Evolutionary conservation across 2,329 filamentous ascomycete genomes (phyloP), one percentile per base, ranked within the genome.

Genomic region (Dothiorella sarmentorum): DNA sequence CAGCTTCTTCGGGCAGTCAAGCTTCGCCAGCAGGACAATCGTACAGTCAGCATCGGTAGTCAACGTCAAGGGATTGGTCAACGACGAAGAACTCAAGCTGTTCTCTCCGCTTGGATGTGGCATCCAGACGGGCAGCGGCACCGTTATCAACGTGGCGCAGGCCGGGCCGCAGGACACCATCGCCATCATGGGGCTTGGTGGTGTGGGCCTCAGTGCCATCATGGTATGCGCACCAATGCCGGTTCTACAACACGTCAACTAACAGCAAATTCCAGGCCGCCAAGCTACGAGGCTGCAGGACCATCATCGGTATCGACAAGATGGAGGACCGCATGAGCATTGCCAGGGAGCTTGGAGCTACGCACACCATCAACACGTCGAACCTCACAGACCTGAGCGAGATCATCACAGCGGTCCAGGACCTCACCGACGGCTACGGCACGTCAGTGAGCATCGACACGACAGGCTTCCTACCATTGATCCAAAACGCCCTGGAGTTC

Each of bases 1-100:
- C 3, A 63, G 62, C 7, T 83, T 82, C 67, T 81, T 80, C 65
- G 78, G 78, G 1, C 77, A 80, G 59, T 76, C 72, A 1, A 78
- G 76, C 45, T 79, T 78, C 60, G 70, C 77, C 1, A 69, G 63
- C 59, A 64, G 70, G 42, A 73, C 70, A 5, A 65, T 78, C 17
- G 76, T 76, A 0, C 69, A 70, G 51, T 69, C 74, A 42, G 72
- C 65, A 22, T 73, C 69, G 3, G 69, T 77, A 11, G 69, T 79
- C 22, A 80, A 79, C 58, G 77, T 75, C 3, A 69, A 69, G 6
- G 65, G 63, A 4, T 62, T 75, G 33, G 69, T 78, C 11, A 64
- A 67, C 20, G 63, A 68, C 40, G 73, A 76, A 59, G 65, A 71
- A 37, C 58, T 80, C 17, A 72, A 76, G 55, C 62, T 78, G 31